A percentile compares a stretch with the other conserved stretches of the same genome.
These are phyloP conservation scores for Guadua angustifolia DNA, from an alignment of 176 grass and related monocot species.

Conservation along the genomic window DNA sequence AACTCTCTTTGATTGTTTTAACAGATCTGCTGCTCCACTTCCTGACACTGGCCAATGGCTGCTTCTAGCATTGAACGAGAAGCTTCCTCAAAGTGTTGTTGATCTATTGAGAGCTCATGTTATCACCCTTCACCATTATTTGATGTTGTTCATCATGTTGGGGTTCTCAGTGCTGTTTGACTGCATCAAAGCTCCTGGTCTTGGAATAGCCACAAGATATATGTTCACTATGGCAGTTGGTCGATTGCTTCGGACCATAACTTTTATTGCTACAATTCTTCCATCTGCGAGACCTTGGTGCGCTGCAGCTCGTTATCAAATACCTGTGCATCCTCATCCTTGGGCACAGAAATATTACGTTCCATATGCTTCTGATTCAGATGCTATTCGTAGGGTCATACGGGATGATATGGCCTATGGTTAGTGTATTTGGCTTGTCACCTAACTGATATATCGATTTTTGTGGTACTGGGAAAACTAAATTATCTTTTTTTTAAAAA, in stretches of 20 bases:
- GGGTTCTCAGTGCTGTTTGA: conserved; percentile 76
- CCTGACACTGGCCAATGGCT: conserved; percentile 91
- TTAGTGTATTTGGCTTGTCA: conserved; percentile 53
- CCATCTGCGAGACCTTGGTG: conserved; percentile 85
- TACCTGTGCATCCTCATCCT: conserved; percentile 81
- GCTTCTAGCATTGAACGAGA: conserved; percentile 79
- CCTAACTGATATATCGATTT: conserved; percentile 9
- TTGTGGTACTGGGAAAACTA: neutral
- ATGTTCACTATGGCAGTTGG: conserved; percentile 90
- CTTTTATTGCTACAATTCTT: conserved; percentile 84
- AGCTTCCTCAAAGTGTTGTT: conserved; percentile 65
- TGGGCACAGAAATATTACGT: conserved; percentile 88
- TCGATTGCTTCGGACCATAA: conserved; percentile 62
- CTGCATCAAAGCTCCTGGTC: conserved; percentile 76
- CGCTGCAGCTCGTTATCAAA: conserved; percentile 59
- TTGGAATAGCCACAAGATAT: conserved; percentile 75
- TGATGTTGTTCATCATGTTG: conserved; percentile 92
- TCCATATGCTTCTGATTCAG: conserved; percentile 73
- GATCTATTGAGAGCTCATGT: conserved; percentile 75
- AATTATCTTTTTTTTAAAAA: neutral
- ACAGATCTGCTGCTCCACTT: conserved; percentile 69
- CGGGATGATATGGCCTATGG: conserved; percentile 65
- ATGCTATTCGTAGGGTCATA: conserved; percentile 67
- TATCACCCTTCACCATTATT: conserved; percentile 87
- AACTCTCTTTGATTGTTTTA: conserved; percentile 6